Evolutionary conservation across 768 basidiomycete species (phyloP).

Genomic region (Pisolithus marmoratus): DNA sequence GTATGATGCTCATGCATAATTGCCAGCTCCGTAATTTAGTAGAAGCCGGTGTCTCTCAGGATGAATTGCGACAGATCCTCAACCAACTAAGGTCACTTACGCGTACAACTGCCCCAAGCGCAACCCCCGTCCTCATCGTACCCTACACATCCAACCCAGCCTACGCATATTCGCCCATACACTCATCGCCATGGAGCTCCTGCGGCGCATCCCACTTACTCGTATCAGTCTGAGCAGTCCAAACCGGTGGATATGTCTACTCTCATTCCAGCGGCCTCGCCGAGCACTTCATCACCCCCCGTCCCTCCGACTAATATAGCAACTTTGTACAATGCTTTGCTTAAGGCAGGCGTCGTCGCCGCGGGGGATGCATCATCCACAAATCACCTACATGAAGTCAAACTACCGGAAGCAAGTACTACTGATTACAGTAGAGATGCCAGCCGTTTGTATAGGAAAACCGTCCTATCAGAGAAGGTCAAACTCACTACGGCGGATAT

Average conservation of each 20-base stretch:
- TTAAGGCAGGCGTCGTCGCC: slow-evolving; percentile 76
- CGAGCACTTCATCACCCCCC: slow-evolving; percentile 20
- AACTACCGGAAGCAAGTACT: slow-evolving; percentile 28
- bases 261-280: slow-evolving; percentile 22
- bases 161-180: slow-evolving; percentile 23
- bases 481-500: slow-evolving; percentile 67
- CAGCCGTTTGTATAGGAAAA: slow-evolving; percentile 52
- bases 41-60: slow-evolving; percentile 74
- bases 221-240: slow-evolving; percentile 18
- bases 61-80: slow-evolving; percentile 73
- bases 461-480: slow-evolving; percentile 54
- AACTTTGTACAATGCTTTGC: slow-evolving; percentile 58
- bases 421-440: slow-evolving; percentile 39
- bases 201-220: slow-evolving; percentile 24
- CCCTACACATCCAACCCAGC: slow-evolving; percentile 26
- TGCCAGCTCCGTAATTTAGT: slow-evolving; percentile 63
- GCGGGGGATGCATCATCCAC: slow-evolving; percentile 41
- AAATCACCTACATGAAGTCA: slow-evolving; percentile 15
- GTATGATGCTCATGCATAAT: slow-evolving; percentile 5
- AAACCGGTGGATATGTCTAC: slow-evolving; percentile 26
- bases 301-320: slow-evolving; percentile 38
- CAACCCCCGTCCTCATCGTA: slow-evolving; percentile 21
- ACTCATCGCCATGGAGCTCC: slow-evolving; percentile 28
- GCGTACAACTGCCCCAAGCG: slow-evolving; percentile 35
- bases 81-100: slow-evolving; percentile 60